These are phyloP conservation scores for Aurifilum marmelostoma DNA, from an alignment of 2,329 filamentous ascomycete genomes.

Conservation along the genomic window DNA sequence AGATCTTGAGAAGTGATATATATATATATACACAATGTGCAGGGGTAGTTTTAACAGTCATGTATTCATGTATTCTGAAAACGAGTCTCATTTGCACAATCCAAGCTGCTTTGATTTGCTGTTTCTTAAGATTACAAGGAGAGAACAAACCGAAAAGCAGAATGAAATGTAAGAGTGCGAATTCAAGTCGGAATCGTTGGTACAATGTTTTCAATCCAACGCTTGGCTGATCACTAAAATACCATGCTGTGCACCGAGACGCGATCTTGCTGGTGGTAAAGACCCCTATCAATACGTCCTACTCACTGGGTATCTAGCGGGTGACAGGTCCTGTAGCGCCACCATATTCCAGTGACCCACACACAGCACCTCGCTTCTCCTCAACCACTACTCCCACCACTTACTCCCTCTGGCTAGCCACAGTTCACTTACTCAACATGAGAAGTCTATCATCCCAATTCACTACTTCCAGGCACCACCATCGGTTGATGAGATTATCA, in stretches of 20 bases:
- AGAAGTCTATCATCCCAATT: not conserved
- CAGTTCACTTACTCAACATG: not conserved
- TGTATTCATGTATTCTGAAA: not conserved
- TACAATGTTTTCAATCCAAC: not conserved
- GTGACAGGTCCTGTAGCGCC: not conserved
- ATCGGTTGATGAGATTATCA: not conserved
- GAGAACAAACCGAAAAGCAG: not conserved
- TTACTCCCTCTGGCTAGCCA: not conserved
- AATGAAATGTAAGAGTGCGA: not conserved
- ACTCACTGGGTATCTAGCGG: not conserved
- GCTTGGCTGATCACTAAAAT: not conserved
- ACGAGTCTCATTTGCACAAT: not conserved
- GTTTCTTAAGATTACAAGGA: not conserved
- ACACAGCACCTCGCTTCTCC: not conserved
- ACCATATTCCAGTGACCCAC: not conserved
- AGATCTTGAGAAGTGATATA: not conserved
- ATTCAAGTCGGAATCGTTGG: not conserved
- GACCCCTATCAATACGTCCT: not conserved
- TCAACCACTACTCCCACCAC: too few species aligned
- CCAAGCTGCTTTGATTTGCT: not conserved
- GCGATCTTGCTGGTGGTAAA: too few species aligned
- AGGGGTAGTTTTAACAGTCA: not conserved
- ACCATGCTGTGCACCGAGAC: not conserved
- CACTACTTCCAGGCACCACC: slow-evolving; percentile 8
- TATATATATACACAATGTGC: not conserved